These are phyloP conservation scores for Cytospora chrysosperma DNA, from an alignment of 2,329 filamentous ascomycete species.

Conservation along the genomic window DNA sequence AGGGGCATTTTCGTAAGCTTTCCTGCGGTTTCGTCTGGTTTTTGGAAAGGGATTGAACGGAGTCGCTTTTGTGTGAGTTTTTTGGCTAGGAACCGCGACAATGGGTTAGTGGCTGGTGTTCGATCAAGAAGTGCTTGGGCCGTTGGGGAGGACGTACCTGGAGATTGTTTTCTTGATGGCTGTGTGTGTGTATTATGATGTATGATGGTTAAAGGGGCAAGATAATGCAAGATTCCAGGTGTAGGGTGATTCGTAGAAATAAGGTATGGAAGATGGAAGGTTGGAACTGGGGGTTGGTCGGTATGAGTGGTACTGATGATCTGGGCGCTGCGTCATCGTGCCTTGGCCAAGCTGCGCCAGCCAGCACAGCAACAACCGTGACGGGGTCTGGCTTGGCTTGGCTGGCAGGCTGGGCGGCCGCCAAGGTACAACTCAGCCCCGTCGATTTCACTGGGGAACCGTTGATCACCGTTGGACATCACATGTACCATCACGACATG, in stretches of 20 bases:
- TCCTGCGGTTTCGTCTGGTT: conserved; percentile 34
- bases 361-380: too few species aligned
- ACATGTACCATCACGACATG: too few species aligned
- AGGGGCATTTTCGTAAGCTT: conserved; percentile 46
- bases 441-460: neutral
- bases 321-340: neutral
- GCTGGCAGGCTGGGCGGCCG: neutral
- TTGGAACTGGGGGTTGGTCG: neutral
- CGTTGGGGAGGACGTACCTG: too few species aligned
- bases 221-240: neutral
- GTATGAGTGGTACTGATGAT: neutral
- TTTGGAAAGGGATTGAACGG: neutral
- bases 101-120: neutral
- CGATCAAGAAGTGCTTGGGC: too few species aligned
- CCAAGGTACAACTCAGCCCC: neutral
- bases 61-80: neutral
- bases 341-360: neutral
- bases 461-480: neutral
- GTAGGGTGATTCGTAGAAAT: neutral
- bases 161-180: too few species aligned
- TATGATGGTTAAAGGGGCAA: too few species aligned
- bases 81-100: too few species aligned
- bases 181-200: too few species aligned
- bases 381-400: neutral
- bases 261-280: neutral